These are phyloP conservation scores for Zasmidium citrigriseum DNA, from an alignment of 2,329 filamentous ascomycete species.

Conservation along the genomic window DNA sequence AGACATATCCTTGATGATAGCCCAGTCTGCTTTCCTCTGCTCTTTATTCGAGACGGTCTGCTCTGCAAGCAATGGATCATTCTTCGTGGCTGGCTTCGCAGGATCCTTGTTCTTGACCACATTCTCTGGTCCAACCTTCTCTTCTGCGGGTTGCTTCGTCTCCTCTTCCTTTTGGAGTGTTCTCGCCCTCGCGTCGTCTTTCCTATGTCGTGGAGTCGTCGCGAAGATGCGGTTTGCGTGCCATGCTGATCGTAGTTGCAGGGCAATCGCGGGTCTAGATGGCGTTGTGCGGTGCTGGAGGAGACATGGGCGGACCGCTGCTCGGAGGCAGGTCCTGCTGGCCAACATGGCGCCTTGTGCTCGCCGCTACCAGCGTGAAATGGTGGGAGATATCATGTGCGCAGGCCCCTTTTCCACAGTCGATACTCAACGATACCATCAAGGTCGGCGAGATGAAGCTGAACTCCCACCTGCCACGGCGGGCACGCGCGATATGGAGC, in stretches of 20 bases:
- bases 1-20: slow-evolving; percentile 97
- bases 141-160: slow-evolving; percentile 30
- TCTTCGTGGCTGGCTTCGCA: slow-evolving; percentile 35
- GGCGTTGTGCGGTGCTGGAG: slow-evolving; percentile 3
- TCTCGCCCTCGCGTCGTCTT: slow-evolving; percentile 40
- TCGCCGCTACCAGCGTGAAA: not conserved
- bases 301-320: slow-evolving; percentile 19
- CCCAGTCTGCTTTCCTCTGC: slow-evolving; percentile 96
- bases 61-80: slow-evolving; percentile 63
- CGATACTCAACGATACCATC: not conserved
- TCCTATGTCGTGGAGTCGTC: slow-evolving; percentile 44
- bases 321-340: slow-evolving; percentile 28
- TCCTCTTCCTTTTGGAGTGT: slow-evolving; percentile 26
- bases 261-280: slow-evolving; percentile 4
- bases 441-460: not conserved
- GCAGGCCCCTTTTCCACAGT: not conserved
- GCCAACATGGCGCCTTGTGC: slow-evolving; percentile 25
- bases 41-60: slow-evolving; percentile 72
- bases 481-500: not conserved
- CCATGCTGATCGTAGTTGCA: slow-evolving; percentile 24
- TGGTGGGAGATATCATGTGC: not conserved
- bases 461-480: not conserved
- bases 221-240: slow-evolving; percentile 44
- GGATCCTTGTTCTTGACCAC: slow-evolving; percentile 35
- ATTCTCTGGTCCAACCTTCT: slow-evolving; percentile 38